Base-by-base conservation (phyloP, 2,329 filamentous ascomycete genomes). In the Bipolaris oryzae region DNA sequence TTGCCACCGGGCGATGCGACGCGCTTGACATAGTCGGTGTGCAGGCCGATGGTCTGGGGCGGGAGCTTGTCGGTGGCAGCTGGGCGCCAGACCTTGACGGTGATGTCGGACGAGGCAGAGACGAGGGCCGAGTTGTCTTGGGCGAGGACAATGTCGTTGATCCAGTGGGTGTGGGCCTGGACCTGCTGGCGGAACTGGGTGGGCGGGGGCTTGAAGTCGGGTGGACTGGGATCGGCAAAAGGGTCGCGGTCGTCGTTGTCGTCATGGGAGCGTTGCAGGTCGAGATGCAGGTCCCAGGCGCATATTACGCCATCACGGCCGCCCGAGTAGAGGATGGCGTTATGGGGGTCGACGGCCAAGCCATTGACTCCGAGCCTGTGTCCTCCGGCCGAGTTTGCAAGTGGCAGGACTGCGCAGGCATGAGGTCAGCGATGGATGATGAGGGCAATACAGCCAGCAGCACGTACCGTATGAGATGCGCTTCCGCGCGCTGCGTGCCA, bases 21-120 rank as follows among this genome's bases (percentile, higher is more conserved):
- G 66, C 92, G 93, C 78, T 98, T 99, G 73, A 96, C 93, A 73
- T 98, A 99, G 81, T 99, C 95, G 69, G 88, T 89, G 77, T 99
- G 95, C 69, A 94, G 87, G 62, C 95, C 95, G 71, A 99, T 94
- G 39, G 91, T 92, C 62, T 86, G 84, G 5, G 91, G 88, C 9
- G 89, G 86, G 47, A 88, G 82, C 21, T 79, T 78, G 45, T 86
- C 85, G 53, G 85, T 80, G 44, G 85, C 85, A 15, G 83, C 79
- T 21, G 94, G 94, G 53, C 93, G 86, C 95, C 93, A 97, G 69
- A 96, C 80, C 76, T 96, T 95, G 73, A 97, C 92, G 7, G 92
- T 92, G 59, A 95, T 87, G 75, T 97, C 93, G n/a, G 93, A 96
- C 4, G 92, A 96, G 18, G 90, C 92, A 9, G 93, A 96, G 31